Evolutionary conservation across 257 asterid genomes (phyloP).

Genomic region (Scutellaria barbata): DNA sequence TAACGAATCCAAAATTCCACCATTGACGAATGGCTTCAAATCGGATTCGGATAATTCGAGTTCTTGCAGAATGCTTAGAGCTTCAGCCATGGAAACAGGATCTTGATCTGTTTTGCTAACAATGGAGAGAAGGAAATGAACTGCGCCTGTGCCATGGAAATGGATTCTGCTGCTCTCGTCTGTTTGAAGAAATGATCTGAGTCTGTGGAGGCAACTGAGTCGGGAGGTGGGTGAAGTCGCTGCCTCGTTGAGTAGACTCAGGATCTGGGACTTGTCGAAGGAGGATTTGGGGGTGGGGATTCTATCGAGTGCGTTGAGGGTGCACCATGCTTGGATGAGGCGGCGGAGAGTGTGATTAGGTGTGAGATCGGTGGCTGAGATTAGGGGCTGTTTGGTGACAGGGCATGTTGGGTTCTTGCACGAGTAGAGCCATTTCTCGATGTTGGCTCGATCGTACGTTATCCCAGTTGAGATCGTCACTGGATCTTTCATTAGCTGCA

Average conservation of each 20-base stretch:
- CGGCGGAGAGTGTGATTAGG: constrained; percentile 82
- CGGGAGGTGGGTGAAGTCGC: constrained; percentile 30
- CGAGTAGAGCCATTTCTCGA: constrained; percentile 69
- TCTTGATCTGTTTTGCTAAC: constrained; percentile 28
- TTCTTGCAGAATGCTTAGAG: constrained; percentile 55
- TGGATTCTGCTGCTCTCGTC: constrained; percentile 36
- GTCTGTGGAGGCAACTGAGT: constrained; percentile 45
- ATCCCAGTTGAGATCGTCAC: constrained; percentile 76
- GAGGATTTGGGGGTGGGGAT: constrained; percentile 74
- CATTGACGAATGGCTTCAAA: constrained; percentile 42
- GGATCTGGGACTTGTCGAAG: constrained; percentile 46
- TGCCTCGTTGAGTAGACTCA: constrained; percentile 53
- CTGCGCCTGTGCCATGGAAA: constrained; percentile 51
- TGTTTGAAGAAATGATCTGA: constrained; percentile 49
- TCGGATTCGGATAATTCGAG: constrained; percentile 62
- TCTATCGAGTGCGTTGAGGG: constrained; percentile 57
- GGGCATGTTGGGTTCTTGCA: constrained; percentile 56
- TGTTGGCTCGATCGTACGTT: constrained; percentile 70
- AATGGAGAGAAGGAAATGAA: constrained; percentile 44
- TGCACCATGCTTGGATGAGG: constrained; percentile 75
- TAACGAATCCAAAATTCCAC: constrained; percentile 52
- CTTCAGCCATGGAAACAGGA: constrained; percentile 39
- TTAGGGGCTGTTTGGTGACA: constrained; percentile 53
- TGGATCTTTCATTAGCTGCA: constrained; percentile 85
- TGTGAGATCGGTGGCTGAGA: constrained; percentile 46